Conservation (phyloP, 1,284 basidiomycete genomes). For the Puccinia hordei region DNA sequence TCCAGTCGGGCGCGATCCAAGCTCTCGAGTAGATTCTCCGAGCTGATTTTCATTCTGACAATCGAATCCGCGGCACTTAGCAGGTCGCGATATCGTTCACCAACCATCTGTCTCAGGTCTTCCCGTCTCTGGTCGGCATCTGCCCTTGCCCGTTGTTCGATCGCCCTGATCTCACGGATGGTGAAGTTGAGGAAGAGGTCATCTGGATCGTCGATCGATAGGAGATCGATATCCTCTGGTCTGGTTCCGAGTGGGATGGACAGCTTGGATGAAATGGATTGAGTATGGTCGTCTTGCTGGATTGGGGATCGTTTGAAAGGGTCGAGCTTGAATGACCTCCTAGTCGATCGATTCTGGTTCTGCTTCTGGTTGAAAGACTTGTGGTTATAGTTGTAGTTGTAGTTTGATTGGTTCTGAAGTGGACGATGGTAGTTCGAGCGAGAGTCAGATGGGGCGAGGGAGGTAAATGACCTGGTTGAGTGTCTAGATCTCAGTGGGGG, state of each 20-base stretch:
- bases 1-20: not conserved
- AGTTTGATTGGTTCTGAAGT: slow-evolving; percentile 1
- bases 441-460: slow-evolving; percentile 38
- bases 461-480: slow-evolving; percentile 32
- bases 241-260: not conserved
- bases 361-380: too few relatives aligned
- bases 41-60: slow-evolving; percentile 38
- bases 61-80: slow-evolving; percentile 42
- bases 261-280: not conserved
- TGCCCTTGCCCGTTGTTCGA: slow-evolving; percentile 20
- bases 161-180: slow-evolving; percentile 22
- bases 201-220: slow-evolving; percentile 35
- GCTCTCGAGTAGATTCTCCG: not conserved
- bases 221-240: slow-evolving; percentile 37
- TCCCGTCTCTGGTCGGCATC: slow-evolving; percentile 38
- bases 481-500: slow-evolving; percentile 31
- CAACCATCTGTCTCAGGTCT: slow-evolving; percentile 42
- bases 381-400: not conserved
- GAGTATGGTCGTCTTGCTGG: not conserved
- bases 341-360: too few relatives aligned
- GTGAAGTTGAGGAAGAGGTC: slow-evolving; percentile 36
- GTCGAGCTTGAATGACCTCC: too few relatives aligned
- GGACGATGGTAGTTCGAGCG: slow-evolving; percentile 10
- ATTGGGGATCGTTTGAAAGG: not conserved
- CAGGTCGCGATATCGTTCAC: slow-evolving; percentile 39